These are phyloP conservation scores for Dryadomyces sulphureus DNA, from an alignment of 2,329 filamentous ascomycete genomes.

Conservation along the genomic window DNA sequence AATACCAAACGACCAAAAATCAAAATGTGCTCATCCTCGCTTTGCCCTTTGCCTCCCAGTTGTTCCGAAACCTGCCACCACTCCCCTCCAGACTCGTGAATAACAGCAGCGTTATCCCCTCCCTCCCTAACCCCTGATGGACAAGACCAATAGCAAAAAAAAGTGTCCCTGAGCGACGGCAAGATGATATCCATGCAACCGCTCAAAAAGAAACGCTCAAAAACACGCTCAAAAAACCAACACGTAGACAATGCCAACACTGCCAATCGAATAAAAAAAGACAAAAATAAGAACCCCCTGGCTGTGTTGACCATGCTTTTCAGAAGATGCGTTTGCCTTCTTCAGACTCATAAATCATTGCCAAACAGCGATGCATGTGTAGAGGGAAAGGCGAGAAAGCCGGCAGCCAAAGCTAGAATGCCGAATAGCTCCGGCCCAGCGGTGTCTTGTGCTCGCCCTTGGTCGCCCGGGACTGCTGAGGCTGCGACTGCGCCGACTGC, in stretches of 20 bases:
- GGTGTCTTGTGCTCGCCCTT: slow-evolving; percentile 18
- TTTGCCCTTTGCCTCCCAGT: no score
- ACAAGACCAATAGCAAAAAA: not conserved
- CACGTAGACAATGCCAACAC: no score
- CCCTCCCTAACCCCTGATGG: no score
- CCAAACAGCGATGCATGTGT: slow-evolving; percentile 3
- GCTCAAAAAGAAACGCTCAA: not conserved
- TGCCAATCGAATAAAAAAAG: no score
- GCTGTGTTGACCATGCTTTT: slow-evolving; percentile 3
- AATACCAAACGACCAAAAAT: not conserved
- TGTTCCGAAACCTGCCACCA: no score
- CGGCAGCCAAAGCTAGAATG: slow-evolving; percentile 3
- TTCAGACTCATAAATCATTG: slow-evolving; percentile 13
- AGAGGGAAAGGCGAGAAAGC: not conserved
- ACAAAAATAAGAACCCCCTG: not conserved
- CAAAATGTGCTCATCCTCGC: no score
- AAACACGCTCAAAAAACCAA: not conserved
- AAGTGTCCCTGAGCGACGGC: no score
- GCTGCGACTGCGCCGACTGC: slow-evolving; percentile 19
- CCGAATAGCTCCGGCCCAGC: slow-evolving; percentile 24
- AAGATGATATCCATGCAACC: no score
- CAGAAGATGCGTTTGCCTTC: slow-evolving; percentile 6
- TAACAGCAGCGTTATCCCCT: no score
- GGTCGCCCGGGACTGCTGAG: not conserved
- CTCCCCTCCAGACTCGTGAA: no score